Evolutionary conservation across 2,329 filamentous ascomycete genomes (phyloP), one percentile per base, ranked within the genome.

Genomic region (Ophiocordyceps robertsii): DNA sequence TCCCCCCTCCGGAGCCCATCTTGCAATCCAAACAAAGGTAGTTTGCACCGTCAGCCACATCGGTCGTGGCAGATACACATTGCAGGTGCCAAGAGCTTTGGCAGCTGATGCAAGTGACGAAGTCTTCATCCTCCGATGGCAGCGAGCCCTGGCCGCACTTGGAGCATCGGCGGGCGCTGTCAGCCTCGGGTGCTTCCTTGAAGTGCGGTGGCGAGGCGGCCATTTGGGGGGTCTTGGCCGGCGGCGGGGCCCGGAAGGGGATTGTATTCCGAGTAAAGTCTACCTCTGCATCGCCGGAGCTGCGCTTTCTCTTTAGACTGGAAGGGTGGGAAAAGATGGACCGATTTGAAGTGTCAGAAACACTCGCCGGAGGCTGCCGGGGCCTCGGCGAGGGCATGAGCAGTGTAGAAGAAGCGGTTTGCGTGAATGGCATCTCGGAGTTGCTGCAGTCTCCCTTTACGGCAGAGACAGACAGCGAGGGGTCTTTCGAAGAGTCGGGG

Each of bases 181-280:
- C n/a, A 17, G 1, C 8, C 24, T 4, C 37, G 10, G 10, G 16
- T 6, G 24, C 8, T 6, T 36, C 33, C 43, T 21, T 37, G 14
- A 31, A 43, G 17, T 32, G 43, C 37, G 27, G 31, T 32, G 17
- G 14, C 16, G 41, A 17, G 9, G 16, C 4, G 9, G 33, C 16
- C 9, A 14, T 17, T 32, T 32, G 7, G n/a, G 17, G 33, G n/a
- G 6, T 12, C 9, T 9, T 27, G 24, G 24, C 24, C 24, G 33
- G 9, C 9, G n/a, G 29, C 4, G 49, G 44, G 38, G 51, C 44
- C 1, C 54, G 52, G 30, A 60, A 58, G 0, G 51, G 40, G 16
- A 63, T 53, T 6, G 61, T 61, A 47, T 46, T 53, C 43, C 58
- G 57, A 3, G 49, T 50, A 36, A 63, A 62, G 37, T 64, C 58